phyloP scores from a whole-genome alignment of 2,329 filamentous ascomycete species.

The Orbilia oligospora region DNA sequence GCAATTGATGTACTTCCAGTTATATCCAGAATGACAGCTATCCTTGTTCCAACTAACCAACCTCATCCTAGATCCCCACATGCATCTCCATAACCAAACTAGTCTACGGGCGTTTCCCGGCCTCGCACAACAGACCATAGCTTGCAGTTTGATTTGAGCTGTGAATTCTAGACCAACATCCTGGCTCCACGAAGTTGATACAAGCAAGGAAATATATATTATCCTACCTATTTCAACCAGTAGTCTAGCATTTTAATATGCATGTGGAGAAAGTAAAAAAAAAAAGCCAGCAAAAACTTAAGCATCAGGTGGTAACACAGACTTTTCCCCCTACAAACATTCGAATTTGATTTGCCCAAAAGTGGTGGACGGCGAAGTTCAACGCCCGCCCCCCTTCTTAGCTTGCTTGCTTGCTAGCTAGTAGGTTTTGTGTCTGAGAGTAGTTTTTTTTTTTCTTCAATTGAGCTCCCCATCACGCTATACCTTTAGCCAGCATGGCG shows the following conservation, averaged over 20 bases:
- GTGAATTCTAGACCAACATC: conserved; percentile 7
- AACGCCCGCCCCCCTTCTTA: not conserved
- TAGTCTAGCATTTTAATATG: conserved; percentile 15
- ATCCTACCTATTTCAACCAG: not conserved
- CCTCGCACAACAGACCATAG: not conserved
- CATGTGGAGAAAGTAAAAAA: conserved; percentile 14
- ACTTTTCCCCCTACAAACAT: conserved; percentile 10
- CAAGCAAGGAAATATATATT: conserved; percentile 12
- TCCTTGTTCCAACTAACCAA: not conserved
- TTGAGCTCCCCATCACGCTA: conserved; percentile 37
- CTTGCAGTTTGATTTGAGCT: not conserved
- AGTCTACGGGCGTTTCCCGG: conserved; percentile 47
- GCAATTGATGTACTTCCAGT: not conserved
- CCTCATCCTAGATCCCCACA: conserved; percentile 5
- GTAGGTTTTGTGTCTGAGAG: conserved; percentile 10
- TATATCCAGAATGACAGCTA: not conserved
- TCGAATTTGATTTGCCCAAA: conserved; percentile 52
- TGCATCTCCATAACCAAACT: conserved; percentile 11
- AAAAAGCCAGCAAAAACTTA: not conserved
- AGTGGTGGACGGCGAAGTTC: conserved; percentile 43
- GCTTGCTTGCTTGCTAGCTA: not conserved
- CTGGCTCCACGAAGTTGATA: not conserved
- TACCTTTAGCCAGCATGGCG: conserved; percentile 4
- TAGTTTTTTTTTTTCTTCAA: conserved; percentile 26
- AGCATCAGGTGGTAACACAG: conserved; percentile 42